A percentile compares a stretch with the other conserved stretches of the same genome.
phyloP scores from a whole-genome alignment of 495 filamentous ascomycete species.

The Chaetomium tenue region DNA sequence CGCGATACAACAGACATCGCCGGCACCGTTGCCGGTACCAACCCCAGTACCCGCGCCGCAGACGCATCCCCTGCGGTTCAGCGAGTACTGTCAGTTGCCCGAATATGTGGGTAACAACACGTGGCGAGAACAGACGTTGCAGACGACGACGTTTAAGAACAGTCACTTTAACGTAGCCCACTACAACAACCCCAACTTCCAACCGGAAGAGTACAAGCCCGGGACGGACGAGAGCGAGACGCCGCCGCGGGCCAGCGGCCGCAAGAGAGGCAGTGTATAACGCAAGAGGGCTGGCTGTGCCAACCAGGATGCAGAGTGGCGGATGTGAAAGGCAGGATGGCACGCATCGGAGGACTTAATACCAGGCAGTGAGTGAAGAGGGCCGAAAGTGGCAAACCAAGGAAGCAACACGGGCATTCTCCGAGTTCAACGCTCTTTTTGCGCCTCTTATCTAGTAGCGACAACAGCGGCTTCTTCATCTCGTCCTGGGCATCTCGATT shows the following conservation, averaged over 20 bases:
- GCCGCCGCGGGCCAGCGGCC: constrained; percentile 28
- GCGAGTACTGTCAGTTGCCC: constrained; percentile 47
- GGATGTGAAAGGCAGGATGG: neutral
- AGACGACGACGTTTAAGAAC: constrained; percentile 56
- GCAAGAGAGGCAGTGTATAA: constrained; percentile 44
- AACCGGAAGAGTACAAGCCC: constrained; percentile 63
- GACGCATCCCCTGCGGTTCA: constrained; percentile 45
- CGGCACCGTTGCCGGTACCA: constrained; percentile 32
- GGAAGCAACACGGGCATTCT: too few relatives aligned
- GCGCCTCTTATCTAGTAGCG: neutral
- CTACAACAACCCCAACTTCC: constrained; percentile 81
- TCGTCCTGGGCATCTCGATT: neutral
- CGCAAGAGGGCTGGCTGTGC: constrained; percentile 20
- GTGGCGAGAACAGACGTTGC: constrained; percentile 49
- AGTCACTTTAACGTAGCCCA: constrained; percentile 80
- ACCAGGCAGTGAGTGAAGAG: neutral
- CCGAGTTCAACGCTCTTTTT: neutral
- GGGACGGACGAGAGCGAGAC: constrained; percentile 42
- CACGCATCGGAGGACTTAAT: constrained; percentile 16
- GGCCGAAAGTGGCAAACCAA: neutral
- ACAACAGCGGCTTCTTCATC: neutral
- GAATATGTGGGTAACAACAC: constrained; percentile 41
- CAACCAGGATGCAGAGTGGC: constrained; percentile 10
- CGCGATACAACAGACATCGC: constrained; percentile 24
- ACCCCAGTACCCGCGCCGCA: constrained; percentile 36